Conservation (phyloP, 2,329 filamentous ascomycete genomes). For the Pseudocercospora fuligena region DNA sequence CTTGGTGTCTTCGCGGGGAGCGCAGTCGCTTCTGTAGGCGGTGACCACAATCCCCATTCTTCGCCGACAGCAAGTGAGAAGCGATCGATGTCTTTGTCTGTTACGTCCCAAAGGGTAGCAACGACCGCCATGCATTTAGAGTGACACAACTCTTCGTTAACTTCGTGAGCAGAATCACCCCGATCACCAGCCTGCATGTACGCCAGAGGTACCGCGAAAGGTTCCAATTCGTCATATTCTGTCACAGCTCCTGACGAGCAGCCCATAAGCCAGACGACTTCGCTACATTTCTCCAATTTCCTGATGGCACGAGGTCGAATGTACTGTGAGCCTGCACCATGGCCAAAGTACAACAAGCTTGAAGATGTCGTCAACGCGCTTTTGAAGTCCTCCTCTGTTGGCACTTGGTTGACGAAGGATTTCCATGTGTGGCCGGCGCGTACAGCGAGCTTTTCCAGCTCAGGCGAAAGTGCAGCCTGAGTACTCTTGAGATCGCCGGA, state of each 20-base stretch:
- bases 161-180: neutral
- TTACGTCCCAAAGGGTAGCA: slow-evolving; percentile 96
- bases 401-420: slow-evolving; percentile 69
- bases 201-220: slow-evolving; percentile 86
- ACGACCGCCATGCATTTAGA: slow-evolving; percentile 69
- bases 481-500: slow-evolving; percentile 81
- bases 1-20: slow-evolving; percentile 36
- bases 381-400: slow-evolving; percentile 79
- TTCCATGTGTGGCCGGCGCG: slow-evolving; percentile 60
- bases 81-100: slow-evolving; percentile 94
- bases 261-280: slow-evolving; percentile 81
- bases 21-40: slow-evolving; percentile 28
- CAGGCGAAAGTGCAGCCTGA: slow-evolving; percentile 72
- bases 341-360: slow-evolving; percentile 90
- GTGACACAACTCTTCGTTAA: neutral
- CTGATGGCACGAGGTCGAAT: slow-evolving; percentile 84
- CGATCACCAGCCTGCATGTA: slow-evolving; percentile 82
- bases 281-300: slow-evolving; percentile 58
- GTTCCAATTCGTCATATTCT: slow-evolving; percentile 85
- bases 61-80: slow-evolving; percentile 81
- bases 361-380: slow-evolving; percentile 67
- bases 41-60: slow-evolving; percentile 75
- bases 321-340: slow-evolving; percentile 93
- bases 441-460: slow-evolving; percentile 56
- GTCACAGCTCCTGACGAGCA: slow-evolving; percentile 84